Percentiles rank a stretch among this genome's conserved stretches.
Evolutionary conservation across 305 asterid species (phyloP).

Genomic region (Lippia alba): DNA sequence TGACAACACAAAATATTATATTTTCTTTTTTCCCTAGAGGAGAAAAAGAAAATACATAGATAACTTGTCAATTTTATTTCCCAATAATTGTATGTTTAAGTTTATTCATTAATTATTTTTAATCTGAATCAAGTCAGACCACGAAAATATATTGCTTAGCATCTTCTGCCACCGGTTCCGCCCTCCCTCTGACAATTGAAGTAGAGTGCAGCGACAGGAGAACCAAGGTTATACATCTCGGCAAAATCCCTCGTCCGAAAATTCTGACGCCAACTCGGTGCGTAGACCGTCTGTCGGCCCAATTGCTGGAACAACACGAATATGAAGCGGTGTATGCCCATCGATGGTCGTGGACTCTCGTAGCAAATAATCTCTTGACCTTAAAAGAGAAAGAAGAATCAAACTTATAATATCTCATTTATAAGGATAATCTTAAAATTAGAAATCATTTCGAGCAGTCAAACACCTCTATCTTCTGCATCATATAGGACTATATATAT

Average conservation of each 20-base stretch:
- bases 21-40: too few species aligned
- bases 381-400: too few species aligned
- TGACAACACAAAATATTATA: neutral
- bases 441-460: too few species aligned
- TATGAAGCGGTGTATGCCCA: constrained; percentile 62
- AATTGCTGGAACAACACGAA: constrained; percentile 57
- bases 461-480: too few species aligned
- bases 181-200: constrained; percentile 62
- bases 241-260: constrained; percentile 61
- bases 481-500: too few species aligned
- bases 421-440: too few species aligned
- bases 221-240: constrained; percentile 61
- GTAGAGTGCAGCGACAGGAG: constrained; percentile 57
- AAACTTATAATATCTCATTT: too few species aligned
- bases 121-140: too few species aligned
- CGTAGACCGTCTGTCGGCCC: constrained; percentile 54
- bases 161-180: constrained; percentile 59
- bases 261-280: constrained; percentile 75
- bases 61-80: neutral
- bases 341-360: constrained; percentile 60
- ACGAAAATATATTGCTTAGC: too few species aligned
- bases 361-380: constrained; percentile 63
- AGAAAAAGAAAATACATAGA: neutral
- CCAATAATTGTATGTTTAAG: neutral
- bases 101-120: neutral